Evolutionary conservation across 108 stramenopile species (phyloP).

Genomic region (Phaeodactylum tricornutum): DNA sequence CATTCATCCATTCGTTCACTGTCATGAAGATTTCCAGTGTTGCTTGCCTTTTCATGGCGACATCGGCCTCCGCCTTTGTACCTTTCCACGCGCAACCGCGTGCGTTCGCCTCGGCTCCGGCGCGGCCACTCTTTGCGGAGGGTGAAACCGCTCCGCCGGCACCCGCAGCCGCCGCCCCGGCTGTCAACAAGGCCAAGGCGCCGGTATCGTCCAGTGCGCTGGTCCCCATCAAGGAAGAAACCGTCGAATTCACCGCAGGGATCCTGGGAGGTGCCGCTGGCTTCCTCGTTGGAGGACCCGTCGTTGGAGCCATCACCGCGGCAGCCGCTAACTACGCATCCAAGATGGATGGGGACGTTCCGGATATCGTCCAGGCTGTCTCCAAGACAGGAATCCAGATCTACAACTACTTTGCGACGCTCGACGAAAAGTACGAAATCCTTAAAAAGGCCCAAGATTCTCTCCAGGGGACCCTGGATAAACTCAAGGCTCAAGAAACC

Average conservation of each 20-base stretch:
- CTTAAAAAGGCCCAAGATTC: conserved; percentile 55
- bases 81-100: neutral
- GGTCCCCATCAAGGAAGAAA: conserved; percentile 85
- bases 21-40: conserved; percentile 1
- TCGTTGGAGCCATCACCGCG: conserved; percentile 45
- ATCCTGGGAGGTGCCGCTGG: conserved; percentile 69
- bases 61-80: conserved; percentile 4
- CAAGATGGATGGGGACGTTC: conserved; percentile 64
- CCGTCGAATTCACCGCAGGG: conserved; percentile 85
- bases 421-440: conserved; percentile 82
- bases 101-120: neutral
- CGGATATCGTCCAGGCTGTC: conserved; percentile 58
- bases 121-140: too few relatives aligned
- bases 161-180: too few relatives aligned
- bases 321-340: conserved; percentile 77
- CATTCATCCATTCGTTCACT: too few relatives aligned
- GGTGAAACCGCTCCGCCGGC: too few relatives aligned
- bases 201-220: conserved; percentile 18
- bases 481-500: conserved; percentile 54
- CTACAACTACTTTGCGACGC: conserved; percentile 78
- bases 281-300: conserved; percentile 56
- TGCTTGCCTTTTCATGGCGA: neutral
- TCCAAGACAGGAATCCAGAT: conserved; percentile 82
- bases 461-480: conserved; percentile 51
- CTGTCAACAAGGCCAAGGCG: neutral